Base-by-base conservation (phyloP, 257 asterid genomes). In the Ajuga chamaepitys region DNA sequence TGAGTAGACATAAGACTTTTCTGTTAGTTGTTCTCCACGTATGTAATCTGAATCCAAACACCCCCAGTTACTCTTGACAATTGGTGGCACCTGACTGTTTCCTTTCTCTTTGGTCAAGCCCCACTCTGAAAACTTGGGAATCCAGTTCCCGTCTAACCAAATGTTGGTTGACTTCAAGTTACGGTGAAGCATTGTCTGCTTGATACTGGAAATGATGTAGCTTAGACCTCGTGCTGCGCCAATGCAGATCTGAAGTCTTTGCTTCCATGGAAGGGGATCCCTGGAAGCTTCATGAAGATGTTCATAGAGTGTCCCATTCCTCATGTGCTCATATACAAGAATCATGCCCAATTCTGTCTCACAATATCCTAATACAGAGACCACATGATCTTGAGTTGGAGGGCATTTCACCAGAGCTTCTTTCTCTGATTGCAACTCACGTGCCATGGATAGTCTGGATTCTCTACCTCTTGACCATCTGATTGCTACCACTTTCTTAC, bases 161-260 rank as follows among this genome's bases (percentile, higher is more conserved):
- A 84, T 81, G 82, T 87, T 74, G 73, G 82, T 70, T 8, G 95
- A 87, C 52, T 65, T 79, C 67, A 87, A 57, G 45, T 70, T 70
- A 38, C 85, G 74, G 16, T 87, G 89, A 64, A 87, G 91, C 64
- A 66, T 62, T 17, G 83, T 77, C 62, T 62, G 81, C 76, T 80
- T 74, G 71, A 84, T 28, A 14, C 20, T 62, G 66, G 85, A 77
- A 63, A 74, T 85, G 21, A 82, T 74, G 68, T 71, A 71, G 70
- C 72, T 73, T 54, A 87, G 74, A 14, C 95, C 89, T 46, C 55
- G 60, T 42, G 83, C 87, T 57, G 76, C 68, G 14, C 84, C 87
- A 45, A 82, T 80, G 80, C 89, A 75, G 80, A 87, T 82, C 72
- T 84, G 80, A 64, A 87, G 91, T 70, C 91, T 82, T 56, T 35